These are phyloP conservation scores for Phialophora macrospora DNA, from an alignment of 2,329 filamentous ascomycete genomes.

Conservation along the genomic window DNA sequence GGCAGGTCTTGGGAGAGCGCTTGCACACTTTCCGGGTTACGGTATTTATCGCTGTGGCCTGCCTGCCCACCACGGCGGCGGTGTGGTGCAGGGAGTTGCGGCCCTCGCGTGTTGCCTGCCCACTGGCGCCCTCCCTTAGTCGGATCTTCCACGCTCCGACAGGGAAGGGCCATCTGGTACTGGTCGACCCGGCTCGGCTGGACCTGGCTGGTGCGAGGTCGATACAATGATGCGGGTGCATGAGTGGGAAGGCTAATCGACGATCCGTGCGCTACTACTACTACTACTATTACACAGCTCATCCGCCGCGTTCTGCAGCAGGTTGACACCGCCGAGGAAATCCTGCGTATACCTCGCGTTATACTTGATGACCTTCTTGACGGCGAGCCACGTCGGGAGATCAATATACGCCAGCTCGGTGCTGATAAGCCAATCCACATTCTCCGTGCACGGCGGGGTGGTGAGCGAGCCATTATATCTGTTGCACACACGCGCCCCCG, in stretches of 20 bases:
- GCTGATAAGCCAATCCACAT: constrained; percentile 8
- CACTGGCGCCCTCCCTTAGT: no score
- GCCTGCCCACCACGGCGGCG: no score
- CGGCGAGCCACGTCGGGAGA: background rate
- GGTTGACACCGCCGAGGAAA: background rate
- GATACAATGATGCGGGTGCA: background rate
- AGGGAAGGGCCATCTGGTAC: background rate
- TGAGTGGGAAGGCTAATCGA: background rate
- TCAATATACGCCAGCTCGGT: background rate
- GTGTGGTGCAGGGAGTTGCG: background rate
- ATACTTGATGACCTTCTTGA: constrained; percentile 12
- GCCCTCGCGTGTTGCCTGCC: background rate
- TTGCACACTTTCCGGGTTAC: background rate
- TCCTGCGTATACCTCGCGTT: constrained; percentile 15
- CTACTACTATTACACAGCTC: background rate
- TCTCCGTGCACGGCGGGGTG: constrained; percentile 6
- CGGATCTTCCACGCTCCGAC: background rate
- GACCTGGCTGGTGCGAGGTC: background rate
- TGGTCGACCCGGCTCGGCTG: background rate
- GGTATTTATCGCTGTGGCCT: no score
- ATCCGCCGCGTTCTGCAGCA: constrained; percentile 10
- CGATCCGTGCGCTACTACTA: no score
- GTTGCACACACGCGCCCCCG: background rate
- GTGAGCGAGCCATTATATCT: constrained; percentile 9
- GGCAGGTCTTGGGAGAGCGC: background rate